Evolutionary conservation across 768 basidiomycete genomes (phyloP).

Genomic region (Tylopilus felleus): DNA sequence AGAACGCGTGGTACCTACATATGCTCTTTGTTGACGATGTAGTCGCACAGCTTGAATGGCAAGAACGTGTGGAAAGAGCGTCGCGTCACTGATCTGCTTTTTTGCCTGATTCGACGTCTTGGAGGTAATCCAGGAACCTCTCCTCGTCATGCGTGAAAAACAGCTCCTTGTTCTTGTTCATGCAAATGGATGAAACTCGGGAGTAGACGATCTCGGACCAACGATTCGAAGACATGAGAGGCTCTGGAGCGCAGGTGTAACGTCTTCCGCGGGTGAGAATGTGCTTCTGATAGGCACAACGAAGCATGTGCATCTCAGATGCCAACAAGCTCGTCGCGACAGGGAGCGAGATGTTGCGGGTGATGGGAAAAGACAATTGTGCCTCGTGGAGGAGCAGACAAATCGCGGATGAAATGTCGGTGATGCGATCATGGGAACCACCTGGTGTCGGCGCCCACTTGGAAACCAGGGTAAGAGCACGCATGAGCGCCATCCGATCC

Average conservation of each 20-base stretch:
- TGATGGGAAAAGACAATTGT: constrained; percentile 19
- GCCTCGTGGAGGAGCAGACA: constrained; percentile 46
- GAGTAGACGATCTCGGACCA: too few relatives aligned
- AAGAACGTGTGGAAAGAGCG: constrained; percentile 57
- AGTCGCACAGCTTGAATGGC: too few relatives aligned
- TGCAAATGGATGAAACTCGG: too few relatives aligned
- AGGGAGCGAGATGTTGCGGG: constrained; percentile 34
- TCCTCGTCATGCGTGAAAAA: constrained; percentile 59
- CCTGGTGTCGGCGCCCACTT: constrained; percentile 72
- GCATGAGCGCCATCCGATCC: constrained; percentile 12
- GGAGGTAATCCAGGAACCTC: constrained; percentile 57
- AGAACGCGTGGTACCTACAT: neutral
- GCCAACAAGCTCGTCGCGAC: constrained; percentile 31
- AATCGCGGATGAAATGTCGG: constrained; percentile 65
- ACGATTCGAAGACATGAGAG: constrained; percentile 59
- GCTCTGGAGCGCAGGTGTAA: constrained; percentile 47
- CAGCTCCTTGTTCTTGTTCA: constrained; percentile 46
- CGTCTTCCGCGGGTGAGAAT: constrained; percentile 56
- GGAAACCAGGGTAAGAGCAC: constrained; percentile 48
- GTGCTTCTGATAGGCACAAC: constrained; percentile 57
- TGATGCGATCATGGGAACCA: constrained; percentile 57
- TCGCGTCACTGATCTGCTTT: constrained; percentile 59
- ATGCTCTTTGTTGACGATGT: neutral
- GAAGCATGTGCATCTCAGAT: constrained; percentile 41
- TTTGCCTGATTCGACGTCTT: constrained; percentile 53